Evolutionary conservation across 1,284 basidiomycete species (phyloP), one percentile per base, ranked within the genome.

Genomic region (Boletus semigastroideus): DNA sequence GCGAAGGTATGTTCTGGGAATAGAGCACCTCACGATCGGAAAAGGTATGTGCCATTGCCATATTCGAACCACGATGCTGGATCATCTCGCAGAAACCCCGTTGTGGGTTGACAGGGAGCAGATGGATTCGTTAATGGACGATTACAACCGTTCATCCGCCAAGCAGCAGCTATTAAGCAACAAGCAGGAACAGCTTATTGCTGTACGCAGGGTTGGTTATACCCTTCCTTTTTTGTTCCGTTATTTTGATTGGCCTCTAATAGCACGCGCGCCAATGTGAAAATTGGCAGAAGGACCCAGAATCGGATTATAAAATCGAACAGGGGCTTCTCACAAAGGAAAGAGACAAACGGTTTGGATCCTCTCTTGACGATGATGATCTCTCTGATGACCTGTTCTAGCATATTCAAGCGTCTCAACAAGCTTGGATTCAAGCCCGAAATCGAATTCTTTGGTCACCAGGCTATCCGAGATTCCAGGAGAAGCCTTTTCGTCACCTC

Each of bases 251-350:
- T 13, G 1, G 1, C 2, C 19, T 19, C 4, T 19, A 5, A 27
- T 16, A 59, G 58, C 58, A 60, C 12, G 57, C 51, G 10, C 1
- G 2, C 22, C 1, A 19, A 5, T 61, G 59, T n/a, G 37, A 55
- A 31, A 5, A 0, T 2, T 59, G 52, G 56, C 30, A 52, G 6
- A 34, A 20, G 12, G 6, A 2, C 2, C 13, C 5, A 8, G 33
- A 11, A n/a, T 7, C 19, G 13, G 30, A 31, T 13, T 31, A 31
- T 31, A 31, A 31, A 31, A 10, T 34, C 4, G 33, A 34, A 34
- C 33, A n/a, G 16, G 7, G 14, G 4, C 5, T 5, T 4, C 12
- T 25, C 34, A 44, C 28, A 30, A 4, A 11, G 10, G 17, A 41
- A 5, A 50, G 48, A 36, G 13, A 33, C 16, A 10, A 7, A 17